Percentiles rank a stretch among this genome's conserved stretches.
Evolutionary conservation across 176 grass and related monocot species (phyloP).

Genomic region (Oryza punctata): DNA sequence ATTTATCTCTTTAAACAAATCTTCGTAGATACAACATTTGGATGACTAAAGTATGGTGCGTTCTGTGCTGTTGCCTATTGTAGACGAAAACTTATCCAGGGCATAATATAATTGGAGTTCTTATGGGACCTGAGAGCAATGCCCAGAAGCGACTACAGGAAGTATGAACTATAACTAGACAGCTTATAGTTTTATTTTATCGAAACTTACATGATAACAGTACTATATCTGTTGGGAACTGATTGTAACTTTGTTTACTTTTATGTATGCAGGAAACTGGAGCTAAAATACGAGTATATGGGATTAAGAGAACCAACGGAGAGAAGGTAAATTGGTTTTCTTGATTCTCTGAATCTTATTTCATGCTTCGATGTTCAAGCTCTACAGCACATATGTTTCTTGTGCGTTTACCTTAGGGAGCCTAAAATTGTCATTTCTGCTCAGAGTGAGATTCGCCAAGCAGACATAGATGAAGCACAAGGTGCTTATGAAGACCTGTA

Average conservation of each 20-base stretch:
- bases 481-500: constrained; percentile 77
- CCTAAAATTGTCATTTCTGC: constrained; percentile 29
- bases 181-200: constrained; percentile 25
- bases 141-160: constrained; percentile 76
- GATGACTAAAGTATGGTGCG: constrained; percentile 8
- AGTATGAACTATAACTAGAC: constrained; percentile 51
- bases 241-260: constrained; percentile 33
- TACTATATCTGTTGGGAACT: neutral
- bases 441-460: constrained; percentile 74
- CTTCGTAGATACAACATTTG: neutral
- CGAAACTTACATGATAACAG: constrained; percentile 13
- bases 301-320: constrained; percentile 66
- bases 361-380: constrained; percentile 1
- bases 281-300: constrained; percentile 75
- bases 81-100: constrained; percentile 66
- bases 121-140: constrained; percentile 79
- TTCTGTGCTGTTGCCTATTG: constrained; percentile 41
- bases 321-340: constrained; percentile 67
- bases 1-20: constrained; percentile 1
- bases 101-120: constrained; percentile 73
- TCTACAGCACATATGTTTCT: neutral
- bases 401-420: neutral
- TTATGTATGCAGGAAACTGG: constrained; percentile 67
- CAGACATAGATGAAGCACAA: constrained; percentile 64
- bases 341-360: neutral